Conservation (phyloP, 2,329 filamentous ascomycete species). For the Boeremia exigua region DNA sequence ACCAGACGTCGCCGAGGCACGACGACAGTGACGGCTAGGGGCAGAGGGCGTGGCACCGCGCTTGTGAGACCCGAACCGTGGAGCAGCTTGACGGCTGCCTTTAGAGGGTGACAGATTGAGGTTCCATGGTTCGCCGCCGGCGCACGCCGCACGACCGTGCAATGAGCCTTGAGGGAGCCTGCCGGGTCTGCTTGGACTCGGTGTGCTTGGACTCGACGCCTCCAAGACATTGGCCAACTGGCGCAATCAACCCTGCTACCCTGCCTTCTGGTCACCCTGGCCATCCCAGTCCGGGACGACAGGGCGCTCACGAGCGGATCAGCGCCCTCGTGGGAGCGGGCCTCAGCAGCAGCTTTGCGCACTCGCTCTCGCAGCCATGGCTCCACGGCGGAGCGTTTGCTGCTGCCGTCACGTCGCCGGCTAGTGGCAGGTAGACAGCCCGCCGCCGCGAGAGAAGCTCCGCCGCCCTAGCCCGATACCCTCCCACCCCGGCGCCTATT, state of each 20-base stretch:
- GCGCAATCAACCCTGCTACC: constrained; percentile 12
- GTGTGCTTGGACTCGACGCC: constrained; percentile 11
- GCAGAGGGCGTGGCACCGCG: background rate
- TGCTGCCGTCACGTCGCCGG: constrained; percentile 13
- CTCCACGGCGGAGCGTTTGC: constrained; percentile 9
- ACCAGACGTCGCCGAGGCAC: constrained; percentile 12
- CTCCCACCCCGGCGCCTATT: constrained; percentile 7
- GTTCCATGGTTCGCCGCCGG: constrained; percentile 17
- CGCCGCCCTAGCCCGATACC: constrained; percentile 10
- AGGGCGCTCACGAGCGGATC: constrained; percentile 10
- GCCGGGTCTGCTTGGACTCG: background rate
- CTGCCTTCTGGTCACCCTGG: background rate
- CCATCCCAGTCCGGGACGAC: constrained; percentile 3
- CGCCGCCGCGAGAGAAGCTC: constrained; percentile 1
- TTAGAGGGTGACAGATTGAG: constrained; percentile 11
- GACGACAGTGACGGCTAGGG: background rate
- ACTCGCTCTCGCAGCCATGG: constrained; percentile 6
- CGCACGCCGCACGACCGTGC: constrained; percentile 6
- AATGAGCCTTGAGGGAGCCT: background rate
- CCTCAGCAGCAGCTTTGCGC: constrained; percentile 5
- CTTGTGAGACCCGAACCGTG: constrained; percentile 1
- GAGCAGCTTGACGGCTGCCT: background rate
- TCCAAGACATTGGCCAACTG: constrained; percentile 17
- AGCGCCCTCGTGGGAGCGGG: constrained; percentile 12
- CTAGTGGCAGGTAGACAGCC: constrained; percentile 10